Percentiles rank a stretch among this genome's conserved stretches.
phyloP scores from a whole-genome alignment of 1,284 basidiomycete species.

The Farysia itapuensis region DNA sequence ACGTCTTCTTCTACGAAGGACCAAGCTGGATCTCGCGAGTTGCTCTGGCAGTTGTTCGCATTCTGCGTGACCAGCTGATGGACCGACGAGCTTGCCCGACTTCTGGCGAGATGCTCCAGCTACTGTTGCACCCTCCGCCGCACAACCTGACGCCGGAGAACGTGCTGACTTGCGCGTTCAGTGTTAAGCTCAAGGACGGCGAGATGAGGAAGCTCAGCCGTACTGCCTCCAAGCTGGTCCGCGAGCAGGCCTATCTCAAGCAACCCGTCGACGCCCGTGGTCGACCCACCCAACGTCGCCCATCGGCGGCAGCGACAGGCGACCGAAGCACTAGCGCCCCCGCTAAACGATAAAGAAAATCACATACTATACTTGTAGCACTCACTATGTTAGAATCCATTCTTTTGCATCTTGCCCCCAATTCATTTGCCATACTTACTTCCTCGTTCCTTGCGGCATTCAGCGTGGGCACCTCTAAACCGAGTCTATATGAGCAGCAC shows the following conservation, averaged over 20 bases:
- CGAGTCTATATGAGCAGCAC: no score
- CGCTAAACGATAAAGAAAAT: constrained; percentile 3
- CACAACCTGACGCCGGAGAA: constrained; percentile 59
- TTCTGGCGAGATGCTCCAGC: constrained; percentile 65
- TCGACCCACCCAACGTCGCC: not conserved
- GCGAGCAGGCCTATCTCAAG: constrained; percentile 32
- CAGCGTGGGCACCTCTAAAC: no score
- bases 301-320: not conserved
- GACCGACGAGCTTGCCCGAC: constrained; percentile 63
- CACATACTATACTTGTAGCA: no score
- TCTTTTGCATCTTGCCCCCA: no score
- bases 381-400: no score
- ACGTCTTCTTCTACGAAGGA: constrained; percentile 76
- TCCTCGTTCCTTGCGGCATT: no score
- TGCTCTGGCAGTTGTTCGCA: constrained; percentile 72
- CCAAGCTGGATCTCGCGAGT: constrained; percentile 78
- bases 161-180: constrained; percentile 68
- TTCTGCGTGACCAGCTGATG: constrained; percentile 65
- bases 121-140: constrained; percentile 65
- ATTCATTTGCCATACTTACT: no score
- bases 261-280: constrained; percentile 22
- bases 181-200: constrained; percentile 77
- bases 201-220: constrained; percentile 71
- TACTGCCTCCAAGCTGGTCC: constrained; percentile 48
- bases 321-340: constrained; percentile 28